These are phyloP conservation scores for Shiraia sp. DNA, from an alignment of 2,329 filamentous ascomycete species.

Conservation along the genomic window DNA sequence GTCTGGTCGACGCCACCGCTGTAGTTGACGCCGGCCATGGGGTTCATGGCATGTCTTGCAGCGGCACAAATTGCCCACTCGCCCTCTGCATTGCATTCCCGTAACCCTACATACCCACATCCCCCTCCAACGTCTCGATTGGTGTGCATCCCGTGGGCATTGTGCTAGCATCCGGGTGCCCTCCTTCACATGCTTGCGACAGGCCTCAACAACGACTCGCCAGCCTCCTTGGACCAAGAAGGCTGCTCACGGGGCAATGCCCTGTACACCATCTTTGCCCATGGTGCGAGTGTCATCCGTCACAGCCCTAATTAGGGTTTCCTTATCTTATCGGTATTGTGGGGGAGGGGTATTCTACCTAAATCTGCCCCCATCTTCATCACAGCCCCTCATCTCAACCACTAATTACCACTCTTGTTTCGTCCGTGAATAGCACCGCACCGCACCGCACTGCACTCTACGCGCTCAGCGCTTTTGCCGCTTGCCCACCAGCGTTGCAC, in stretches of 20 bases:
- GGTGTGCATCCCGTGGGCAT: constrained; percentile 9
- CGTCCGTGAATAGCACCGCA: background rate
- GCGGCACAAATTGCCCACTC: constrained; percentile 25
- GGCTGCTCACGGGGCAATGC: constrained; percentile 33
- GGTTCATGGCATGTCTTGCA: constrained; percentile 38
- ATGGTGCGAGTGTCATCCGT: constrained; percentile 21
- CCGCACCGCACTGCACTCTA: constrained; percentile 6
- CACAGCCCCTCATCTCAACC: too few relatives aligned
- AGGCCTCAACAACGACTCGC: too few relatives aligned
- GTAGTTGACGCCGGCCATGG: constrained; percentile 26
- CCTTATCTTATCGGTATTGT: constrained; percentile 33
- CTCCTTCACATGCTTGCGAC: constrained; percentile 2
- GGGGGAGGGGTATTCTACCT: constrained; percentile 19
- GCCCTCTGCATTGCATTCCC: constrained; percentile 20
- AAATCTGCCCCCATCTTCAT: too few relatives aligned
- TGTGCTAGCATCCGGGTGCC: constrained; percentile 4
- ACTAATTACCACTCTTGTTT: constrained; percentile 7
- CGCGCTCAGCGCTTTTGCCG: constrained; percentile 15
- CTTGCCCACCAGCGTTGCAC: constrained; percentile 5
- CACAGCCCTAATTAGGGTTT: constrained; percentile 7
- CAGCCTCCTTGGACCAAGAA: too few relatives aligned
- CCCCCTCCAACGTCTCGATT: too few relatives aligned
- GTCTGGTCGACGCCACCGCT: constrained; percentile 28
- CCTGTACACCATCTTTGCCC: constrained; percentile 30
- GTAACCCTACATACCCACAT: too few relatives aligned